Conservation (phyloP, 257 asterid species). For the Solanum boliviense region DNA sequence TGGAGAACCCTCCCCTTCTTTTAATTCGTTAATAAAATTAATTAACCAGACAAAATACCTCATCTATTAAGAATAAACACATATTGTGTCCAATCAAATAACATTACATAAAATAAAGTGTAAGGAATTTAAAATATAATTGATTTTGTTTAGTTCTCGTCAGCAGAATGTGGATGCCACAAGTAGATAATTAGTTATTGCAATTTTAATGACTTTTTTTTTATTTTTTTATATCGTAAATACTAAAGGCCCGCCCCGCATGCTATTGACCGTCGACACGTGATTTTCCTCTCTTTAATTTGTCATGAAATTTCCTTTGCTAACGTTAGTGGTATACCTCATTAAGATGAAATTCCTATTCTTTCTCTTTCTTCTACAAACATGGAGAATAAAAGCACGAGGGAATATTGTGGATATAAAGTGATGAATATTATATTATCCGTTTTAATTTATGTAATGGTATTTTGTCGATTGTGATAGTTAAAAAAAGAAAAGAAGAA, state of each 20-base stretch:
- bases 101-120: not conserved
- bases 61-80: not conserved
- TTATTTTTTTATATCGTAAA: not conserved
- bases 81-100: not conserved
- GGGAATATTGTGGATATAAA: not conserved
- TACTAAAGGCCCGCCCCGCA: not conserved
- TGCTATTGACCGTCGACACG: not conserved
- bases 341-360: not conserved
- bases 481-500: not conserved
- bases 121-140: not conserved
- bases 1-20: not conserved
- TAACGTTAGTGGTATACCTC: not conserved
- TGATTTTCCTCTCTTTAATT: not conserved
- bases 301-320: not conserved
- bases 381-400: not conserved
- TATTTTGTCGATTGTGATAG: not conserved
- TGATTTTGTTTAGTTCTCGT: not conserved
- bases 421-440: not conserved
- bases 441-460: not conserved
- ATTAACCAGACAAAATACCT: not conserved
- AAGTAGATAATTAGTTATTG: not conserved
- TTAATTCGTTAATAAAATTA: not conserved
- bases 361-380: not conserved
- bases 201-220: not conserved
- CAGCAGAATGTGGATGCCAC: not conserved